Evolutionary conservation across 2,329 filamentous ascomycete species (phyloP).

Genomic region (Kalmusia sp.): DNA sequence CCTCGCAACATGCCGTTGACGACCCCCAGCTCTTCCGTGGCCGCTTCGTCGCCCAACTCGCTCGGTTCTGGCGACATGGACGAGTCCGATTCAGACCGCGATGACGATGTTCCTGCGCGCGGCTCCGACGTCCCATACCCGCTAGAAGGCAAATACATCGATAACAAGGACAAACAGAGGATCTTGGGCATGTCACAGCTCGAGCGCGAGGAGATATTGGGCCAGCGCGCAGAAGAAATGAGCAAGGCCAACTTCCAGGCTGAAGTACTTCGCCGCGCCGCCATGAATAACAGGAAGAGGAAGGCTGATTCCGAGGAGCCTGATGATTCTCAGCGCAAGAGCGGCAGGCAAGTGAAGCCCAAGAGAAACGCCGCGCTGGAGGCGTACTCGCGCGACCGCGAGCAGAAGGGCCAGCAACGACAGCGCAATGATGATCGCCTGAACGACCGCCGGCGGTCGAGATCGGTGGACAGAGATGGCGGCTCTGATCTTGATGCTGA

Average conservation of each 20-base stretch:
- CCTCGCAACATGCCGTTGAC: slow-evolving; percentile 35
- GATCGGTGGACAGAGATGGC: slow-evolving; percentile 46
- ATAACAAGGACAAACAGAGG: slow-evolving; percentile 60
- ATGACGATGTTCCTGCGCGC: slow-evolving; percentile 54
- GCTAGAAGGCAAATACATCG: slow-evolving; percentile 80
- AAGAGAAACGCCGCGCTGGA: slow-evolving; percentile 80
- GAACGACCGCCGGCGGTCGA: slow-evolving; percentile 54
- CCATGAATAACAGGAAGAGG: slow-evolving; percentile 67
- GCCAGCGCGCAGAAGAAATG: slow-evolving; percentile 83
- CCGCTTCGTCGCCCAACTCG: slow-evolving; percentile 72
- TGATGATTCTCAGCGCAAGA: slow-evolving; percentile 79
- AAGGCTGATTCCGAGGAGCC: slow-evolving; percentile 81
- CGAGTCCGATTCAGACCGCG: slow-evolving; percentile 66
- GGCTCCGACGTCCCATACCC: slow-evolving; percentile 76
- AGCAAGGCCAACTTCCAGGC: slow-evolving; percentile 83
- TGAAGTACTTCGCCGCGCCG: slow-evolving; percentile 78
- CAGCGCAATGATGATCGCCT: slow-evolving; percentile 57
- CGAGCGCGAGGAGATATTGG: slow-evolving; percentile 87
- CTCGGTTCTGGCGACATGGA: slow-evolving; percentile 86
- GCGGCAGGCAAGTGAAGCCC: slow-evolving; percentile 54
- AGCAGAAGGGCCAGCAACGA: slow-evolving; percentile 66
- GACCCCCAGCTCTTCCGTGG: slow-evolving; percentile 68
- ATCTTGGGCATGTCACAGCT: slow-evolving; percentile 91
- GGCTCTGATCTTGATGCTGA: slow-evolving; percentile 68
- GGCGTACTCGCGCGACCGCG: slow-evolving; percentile 60